phyloP scores from a whole-genome alignment of 73 alveolate genomes.

The Durusdinium trenchii region DNA sequence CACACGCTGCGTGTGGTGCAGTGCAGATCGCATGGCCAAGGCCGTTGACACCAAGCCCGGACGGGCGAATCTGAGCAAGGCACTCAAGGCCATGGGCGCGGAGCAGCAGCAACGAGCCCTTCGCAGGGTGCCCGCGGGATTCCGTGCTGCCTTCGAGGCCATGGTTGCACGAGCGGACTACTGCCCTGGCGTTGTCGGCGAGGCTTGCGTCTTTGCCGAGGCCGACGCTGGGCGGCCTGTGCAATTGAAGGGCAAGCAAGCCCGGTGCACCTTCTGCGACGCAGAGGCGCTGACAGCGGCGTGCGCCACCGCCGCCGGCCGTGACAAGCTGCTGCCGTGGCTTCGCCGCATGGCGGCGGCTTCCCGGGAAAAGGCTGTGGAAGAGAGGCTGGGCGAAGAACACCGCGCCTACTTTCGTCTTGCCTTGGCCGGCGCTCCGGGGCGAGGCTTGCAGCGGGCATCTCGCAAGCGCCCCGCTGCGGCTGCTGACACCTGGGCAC shows the following conservation, averaged over 20 bases:
- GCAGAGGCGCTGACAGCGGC: not conserved
- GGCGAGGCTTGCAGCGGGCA: not conserved
- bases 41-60: not conserved
- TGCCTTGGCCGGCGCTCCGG: not conserved
- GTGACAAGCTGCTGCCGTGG: not conserved
- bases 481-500: not conserved
- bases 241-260: not conserved
- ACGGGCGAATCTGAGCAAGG: not conserved
- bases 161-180: not conserved
- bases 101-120: not conserved
- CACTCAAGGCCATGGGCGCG: not conserved
- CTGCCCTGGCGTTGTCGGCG: constrained; percentile 7
- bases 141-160: not conserved
- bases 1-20: not conserved
- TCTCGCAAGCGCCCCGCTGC: not conserved
- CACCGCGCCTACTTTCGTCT: not conserved
- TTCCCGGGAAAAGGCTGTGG: not conserved
- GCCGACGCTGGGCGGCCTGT: not conserved
- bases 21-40: not conserved
- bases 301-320: not conserved
- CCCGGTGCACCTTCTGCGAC: not conserved
- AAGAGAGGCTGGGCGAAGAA: not conserved
- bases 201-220: not conserved
- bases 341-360: not conserved
- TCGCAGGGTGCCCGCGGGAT: not conserved